Evolutionary conservation across 2,329 filamentous ascomycete species (phyloP).

Genomic region (Hypocrella siamensis): DNA sequence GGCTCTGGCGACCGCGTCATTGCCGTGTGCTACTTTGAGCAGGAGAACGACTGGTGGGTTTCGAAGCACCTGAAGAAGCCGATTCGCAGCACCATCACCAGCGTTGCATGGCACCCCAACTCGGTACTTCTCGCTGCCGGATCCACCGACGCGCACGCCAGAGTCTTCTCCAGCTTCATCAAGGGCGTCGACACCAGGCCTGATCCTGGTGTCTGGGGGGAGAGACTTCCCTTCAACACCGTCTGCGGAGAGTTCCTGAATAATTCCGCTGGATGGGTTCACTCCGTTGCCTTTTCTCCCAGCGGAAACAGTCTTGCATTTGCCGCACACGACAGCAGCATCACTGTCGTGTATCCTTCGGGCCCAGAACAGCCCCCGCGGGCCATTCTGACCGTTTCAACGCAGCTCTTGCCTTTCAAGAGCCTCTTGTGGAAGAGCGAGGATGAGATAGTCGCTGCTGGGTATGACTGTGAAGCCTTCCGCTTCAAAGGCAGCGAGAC

Average conservation of each 20-base stretch:
- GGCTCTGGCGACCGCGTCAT: conserved; percentile 92
- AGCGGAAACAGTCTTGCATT: conserved; percentile 89
- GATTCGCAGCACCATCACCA: conserved; percentile 91
- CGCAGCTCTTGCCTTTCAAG: conserved; percentile 82
- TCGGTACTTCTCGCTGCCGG: conserved; percentile 87
- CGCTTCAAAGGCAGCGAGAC: conserved; percentile 63
- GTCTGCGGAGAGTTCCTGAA: conserved; percentile 95
- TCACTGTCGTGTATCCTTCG: conserved; percentile 90
- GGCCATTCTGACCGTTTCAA: conserved; percentile 81
- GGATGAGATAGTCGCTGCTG: conserved; percentile 85
- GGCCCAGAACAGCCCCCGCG: conserved; percentile 79
- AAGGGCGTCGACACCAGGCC: conserved; percentile 84
- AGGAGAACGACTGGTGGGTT: conserved; percentile 99
- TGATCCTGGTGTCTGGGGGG: conserved; percentile 81
- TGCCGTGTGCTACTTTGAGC: conserved; percentile 95
- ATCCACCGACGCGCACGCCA: conserved; percentile 91
- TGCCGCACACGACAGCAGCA: conserved; percentile 85
- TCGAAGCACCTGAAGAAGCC: conserved; percentile 99
- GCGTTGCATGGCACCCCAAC: conserved; percentile 93
- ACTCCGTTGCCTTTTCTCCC: conserved; percentile 84
- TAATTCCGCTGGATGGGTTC: conserved; percentile 92
- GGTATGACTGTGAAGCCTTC: conserved; percentile 82
- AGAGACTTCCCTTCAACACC: conserved; percentile 92
- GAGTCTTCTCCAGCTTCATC: conserved; percentile 91
- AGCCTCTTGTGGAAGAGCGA: conserved; percentile 87